Evolutionary conservation across 108 stramenopile genomes (phyloP).

Genomic region (Mediolabrus comicus): DNA sequence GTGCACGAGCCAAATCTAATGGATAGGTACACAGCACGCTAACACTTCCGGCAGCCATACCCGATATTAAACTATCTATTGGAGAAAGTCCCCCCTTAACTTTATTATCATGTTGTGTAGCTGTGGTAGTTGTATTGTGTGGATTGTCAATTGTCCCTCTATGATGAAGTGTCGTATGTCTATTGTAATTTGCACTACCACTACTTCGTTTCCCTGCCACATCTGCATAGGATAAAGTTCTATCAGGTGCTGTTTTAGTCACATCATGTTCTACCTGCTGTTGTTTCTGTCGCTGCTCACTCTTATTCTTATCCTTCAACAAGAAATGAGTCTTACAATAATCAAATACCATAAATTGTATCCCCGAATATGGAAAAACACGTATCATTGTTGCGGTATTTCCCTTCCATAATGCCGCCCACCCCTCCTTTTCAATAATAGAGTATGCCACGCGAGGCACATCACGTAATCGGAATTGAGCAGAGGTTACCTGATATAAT

Average conservation of each 20-base stretch:
- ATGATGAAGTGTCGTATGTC: not conserved
- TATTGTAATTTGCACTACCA: no score
- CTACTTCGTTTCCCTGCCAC: constrained; percentile 22
- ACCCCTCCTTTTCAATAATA: constrained; percentile 81
- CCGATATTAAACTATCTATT: constrained; percentile 77
- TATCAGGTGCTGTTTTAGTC: not conserved
- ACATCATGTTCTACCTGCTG: not conserved
- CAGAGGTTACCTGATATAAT: constrained; percentile 80
- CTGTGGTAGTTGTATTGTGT: constrained; percentile 1
- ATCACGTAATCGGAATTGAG: constrained; percentile 62
- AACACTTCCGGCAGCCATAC: constrained; percentile 88
- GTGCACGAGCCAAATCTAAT: constrained; percentile 92
- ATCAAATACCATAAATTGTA: constrained; percentile 98
- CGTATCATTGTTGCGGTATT: constrained; percentile 95
- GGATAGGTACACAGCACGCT: constrained; percentile 92
- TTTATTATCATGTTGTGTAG: not conserved
- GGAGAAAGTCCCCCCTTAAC: constrained; percentile 71
- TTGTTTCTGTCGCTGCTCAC: not conserved
- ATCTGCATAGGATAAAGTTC: no score
- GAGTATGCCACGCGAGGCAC: constrained; percentile 63
- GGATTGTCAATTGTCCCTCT: constrained; percentile 2
- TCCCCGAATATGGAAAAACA: constrained; percentile 95
- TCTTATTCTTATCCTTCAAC: constrained; percentile 9
- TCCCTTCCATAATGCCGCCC: constrained; percentile 91
- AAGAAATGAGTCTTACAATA: constrained; percentile 69